Percentiles rank a stretch among this genome's conserved stretches.
Conservation (phyloP, 768 basidiomycete genomes). For the Jaapia argillacea region DNA sequence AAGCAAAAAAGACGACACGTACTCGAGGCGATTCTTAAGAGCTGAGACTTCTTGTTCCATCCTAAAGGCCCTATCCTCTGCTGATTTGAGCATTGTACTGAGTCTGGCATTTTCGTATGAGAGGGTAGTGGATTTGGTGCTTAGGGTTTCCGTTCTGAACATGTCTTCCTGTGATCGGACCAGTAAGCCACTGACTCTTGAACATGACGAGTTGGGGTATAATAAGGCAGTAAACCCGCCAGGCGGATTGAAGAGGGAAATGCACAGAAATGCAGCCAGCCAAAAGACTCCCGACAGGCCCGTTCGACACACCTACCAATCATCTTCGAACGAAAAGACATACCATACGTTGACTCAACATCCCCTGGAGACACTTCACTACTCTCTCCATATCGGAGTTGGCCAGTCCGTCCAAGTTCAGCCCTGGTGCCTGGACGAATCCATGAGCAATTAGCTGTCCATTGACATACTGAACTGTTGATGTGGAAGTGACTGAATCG, state of each 20-base stretch:
- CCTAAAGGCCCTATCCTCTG: constrained; percentile 50
- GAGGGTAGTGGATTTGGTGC: constrained; percentile 65
- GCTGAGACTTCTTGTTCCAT: constrained; percentile 74
- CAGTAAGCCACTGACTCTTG: background rate
- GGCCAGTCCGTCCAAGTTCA: constrained; percentile 57
- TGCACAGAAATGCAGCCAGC: too few relatives aligned
- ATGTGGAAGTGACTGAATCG: background rate
- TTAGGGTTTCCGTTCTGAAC: constrained; percentile 65
- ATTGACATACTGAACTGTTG: constrained; percentile 60
- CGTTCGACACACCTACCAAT: background rate
- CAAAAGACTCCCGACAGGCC: too few relatives aligned
- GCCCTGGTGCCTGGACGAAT: constrained; percentile 50
- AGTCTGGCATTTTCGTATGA: constrained; percentile 78
- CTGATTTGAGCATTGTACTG: constrained; percentile 47
- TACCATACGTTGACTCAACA: constrained; percentile 74
- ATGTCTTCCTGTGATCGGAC: constrained; percentile 49
- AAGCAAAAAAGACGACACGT: constrained; percentile 21
- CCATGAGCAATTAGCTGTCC: constrained; percentile 79
- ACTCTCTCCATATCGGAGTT: constrained; percentile 43
- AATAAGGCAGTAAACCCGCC: too few relatives aligned
- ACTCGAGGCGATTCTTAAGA: constrained; percentile 66
- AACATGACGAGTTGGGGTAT: too few relatives aligned
- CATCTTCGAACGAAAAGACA: constrained; percentile 17
- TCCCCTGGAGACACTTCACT: constrained; percentile 64
- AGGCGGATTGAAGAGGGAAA: too few relatives aligned